A percentile compares a stretch with the other conserved stretches of the same genome.
Conservation (phyloP, 192 early-diverging fungal genomes). For the Gaertneriomyces semiglobifer region DNA sequence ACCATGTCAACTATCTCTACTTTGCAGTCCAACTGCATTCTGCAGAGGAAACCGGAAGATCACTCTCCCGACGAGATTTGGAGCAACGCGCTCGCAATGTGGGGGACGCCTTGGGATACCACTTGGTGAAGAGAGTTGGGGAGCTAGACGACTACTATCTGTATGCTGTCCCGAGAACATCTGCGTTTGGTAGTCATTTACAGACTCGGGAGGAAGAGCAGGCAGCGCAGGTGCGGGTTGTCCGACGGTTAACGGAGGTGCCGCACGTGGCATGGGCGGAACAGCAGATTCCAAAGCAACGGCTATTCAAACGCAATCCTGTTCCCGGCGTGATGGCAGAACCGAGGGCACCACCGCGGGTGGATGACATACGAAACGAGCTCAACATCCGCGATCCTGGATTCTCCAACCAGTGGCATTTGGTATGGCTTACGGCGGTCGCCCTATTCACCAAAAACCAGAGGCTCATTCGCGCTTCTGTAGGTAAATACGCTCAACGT, state of each 20-base stretch:
- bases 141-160: constrained; percentile 64
- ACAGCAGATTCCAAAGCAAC: constrained; percentile 32
- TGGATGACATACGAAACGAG: constrained; percentile 29
- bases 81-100: constrained; percentile 19
- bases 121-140: constrained; percentile 60
- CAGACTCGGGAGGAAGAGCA: not conserved
- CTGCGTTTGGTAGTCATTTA: not conserved
- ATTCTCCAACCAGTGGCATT: constrained; percentile 77
- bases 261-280: constrained; percentile 36
- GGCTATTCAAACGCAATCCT: constrained; percentile 40
- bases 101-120: constrained; percentile 20
- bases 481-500: constrained; percentile 48
- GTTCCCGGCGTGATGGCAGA: constrained; percentile 22
- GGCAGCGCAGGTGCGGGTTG: not conserved
- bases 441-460: not conserved
- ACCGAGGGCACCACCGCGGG: constrained; percentile 12
- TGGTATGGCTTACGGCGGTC: constrained; percentile 42
- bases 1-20: constrained; percentile 47
- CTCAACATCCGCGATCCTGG: constrained; percentile 70
- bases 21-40: constrained; percentile 40
- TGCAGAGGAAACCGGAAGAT: not conserved
- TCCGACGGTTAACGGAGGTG: constrained; percentile 9
- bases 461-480: constrained; percentile 14
- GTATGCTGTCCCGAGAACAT: constrained; percentile 48
- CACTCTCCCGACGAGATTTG: constrained; percentile 4